phyloP scores from a whole-genome alignment of 2,329 filamentous ascomycete species.

The Emmonsiellopsis sp. region DNA sequence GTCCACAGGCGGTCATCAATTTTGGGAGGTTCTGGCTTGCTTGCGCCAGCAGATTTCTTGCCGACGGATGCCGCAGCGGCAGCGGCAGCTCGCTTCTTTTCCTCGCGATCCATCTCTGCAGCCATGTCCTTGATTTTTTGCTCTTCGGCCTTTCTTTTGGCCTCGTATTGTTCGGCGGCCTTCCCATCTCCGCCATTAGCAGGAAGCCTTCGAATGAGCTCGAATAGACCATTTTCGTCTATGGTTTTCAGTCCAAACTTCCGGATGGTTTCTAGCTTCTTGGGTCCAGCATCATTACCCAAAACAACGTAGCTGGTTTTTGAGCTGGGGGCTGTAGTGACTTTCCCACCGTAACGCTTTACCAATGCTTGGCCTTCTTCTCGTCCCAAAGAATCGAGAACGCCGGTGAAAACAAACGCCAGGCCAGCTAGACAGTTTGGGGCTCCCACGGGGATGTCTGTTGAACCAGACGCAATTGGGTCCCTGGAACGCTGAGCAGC shows the following conservation, averaged over 20 bases:
- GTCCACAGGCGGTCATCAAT: slow-evolving; percentile 72
- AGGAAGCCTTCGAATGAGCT: slow-evolving; percentile 70
- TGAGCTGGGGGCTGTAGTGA: slow-evolving; percentile 73
- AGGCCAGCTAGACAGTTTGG: slow-evolving; percentile 86
- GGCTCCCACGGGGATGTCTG: slow-evolving; percentile 69
- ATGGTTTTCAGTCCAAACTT: slow-evolving; percentile 80
- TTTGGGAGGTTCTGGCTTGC: not conserved
- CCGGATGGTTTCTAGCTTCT: slow-evolving; percentile 79
- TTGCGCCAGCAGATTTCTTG: slow-evolving; percentile 9
- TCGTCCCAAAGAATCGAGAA: slow-evolving; percentile 69
- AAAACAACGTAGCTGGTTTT: slow-evolving; percentile 94
- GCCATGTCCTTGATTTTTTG: slow-evolving; percentile 73
- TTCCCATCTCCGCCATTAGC: slow-evolving; percentile 81
- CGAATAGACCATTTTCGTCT: slow-evolving; percentile 84
- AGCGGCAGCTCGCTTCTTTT: slow-evolving; percentile 45
- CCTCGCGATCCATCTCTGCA: slow-evolving; percentile 75
- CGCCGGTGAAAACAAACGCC: slow-evolving; percentile 90
- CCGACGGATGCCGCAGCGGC: slow-evolving; percentile 43
- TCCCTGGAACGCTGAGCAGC: slow-evolving; percentile 46
- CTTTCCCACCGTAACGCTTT: slow-evolving; percentile 89
- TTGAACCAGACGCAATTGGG: slow-evolving; percentile 55
- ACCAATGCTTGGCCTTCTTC: slow-evolving; percentile 80
- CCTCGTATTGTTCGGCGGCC: slow-evolving; percentile 73
- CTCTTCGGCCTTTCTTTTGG: slow-evolving; percentile 78
- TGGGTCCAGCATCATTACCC: slow-evolving; percentile 83